Percentiles rank a stretch among this genome's conserved stretches.
Conservation (phyloP, 2,329 filamentous ascomycete genomes). For the Epichloe brachyelytri region DNA sequence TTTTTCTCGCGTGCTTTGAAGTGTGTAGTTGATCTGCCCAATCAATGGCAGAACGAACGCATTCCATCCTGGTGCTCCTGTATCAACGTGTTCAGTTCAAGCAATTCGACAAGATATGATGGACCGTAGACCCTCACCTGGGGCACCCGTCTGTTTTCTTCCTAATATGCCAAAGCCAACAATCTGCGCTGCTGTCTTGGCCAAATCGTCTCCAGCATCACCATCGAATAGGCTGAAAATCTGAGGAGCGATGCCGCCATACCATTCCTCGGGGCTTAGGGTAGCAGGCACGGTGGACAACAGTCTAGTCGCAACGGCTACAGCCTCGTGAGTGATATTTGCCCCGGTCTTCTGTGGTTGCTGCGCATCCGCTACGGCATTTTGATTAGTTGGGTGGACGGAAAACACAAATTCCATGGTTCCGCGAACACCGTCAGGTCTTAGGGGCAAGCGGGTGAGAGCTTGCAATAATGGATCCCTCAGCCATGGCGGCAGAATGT, state of each 20-base stretch:
- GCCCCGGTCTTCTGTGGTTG: slow-evolving; percentile 42
- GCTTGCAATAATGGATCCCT: slow-evolving; percentile 40
- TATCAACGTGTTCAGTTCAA: not conserved
- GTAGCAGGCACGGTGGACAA: slow-evolving; percentile 45
- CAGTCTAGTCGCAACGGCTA: slow-evolving; percentile 49
- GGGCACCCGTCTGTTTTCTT: slow-evolving; percentile 48
- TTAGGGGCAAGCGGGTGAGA: slow-evolving; percentile 47
- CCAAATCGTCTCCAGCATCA: slow-evolving; percentile 20
- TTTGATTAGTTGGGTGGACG: slow-evolving; percentile 44
- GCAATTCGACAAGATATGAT: not conserved
- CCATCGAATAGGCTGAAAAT: slow-evolving; percentile 50
- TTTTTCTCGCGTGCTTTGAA: slow-evolving; percentile 6
- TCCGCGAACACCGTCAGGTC: slow-evolving; percentile 49
- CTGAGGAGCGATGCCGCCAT: slow-evolving; percentile 46
- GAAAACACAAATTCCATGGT: slow-evolving; percentile 61
- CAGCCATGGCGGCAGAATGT: slow-evolving; percentile 46
- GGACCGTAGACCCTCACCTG: slow-evolving; percentile 26
- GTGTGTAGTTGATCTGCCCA: slow-evolving; percentile 33
- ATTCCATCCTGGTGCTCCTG: slow-evolving; percentile 47
- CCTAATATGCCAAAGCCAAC: slow-evolving; percentile 50
- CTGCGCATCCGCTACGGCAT: slow-evolving; percentile 26
- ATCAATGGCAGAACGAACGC: slow-evolving; percentile 48
- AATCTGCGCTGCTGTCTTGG: slow-evolving; percentile 24
- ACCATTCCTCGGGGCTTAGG: slow-evolving; percentile 45
- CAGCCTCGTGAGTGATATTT: slow-evolving; percentile 54